A percentile compares a stretch with the other conserved stretches of the same genome.
Conservation (phyloP, 805 yeast genomes). For the Saccharomycopsis sp. region DNA sequence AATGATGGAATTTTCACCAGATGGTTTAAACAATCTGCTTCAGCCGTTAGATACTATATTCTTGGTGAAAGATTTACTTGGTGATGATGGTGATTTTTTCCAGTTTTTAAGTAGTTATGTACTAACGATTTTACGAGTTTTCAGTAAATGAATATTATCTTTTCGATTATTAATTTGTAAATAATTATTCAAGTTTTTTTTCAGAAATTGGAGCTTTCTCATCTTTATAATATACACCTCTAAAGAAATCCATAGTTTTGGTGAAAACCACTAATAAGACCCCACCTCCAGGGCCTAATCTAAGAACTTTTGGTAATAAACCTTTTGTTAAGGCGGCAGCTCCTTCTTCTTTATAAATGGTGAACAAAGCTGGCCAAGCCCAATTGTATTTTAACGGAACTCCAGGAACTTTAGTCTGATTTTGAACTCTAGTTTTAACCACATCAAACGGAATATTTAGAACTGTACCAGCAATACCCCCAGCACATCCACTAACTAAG, state of each 20-base stretch:
- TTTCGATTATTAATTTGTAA: no score
- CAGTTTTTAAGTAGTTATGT: no score
- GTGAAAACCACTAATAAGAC: slow-evolving; percentile 95
- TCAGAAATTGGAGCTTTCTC: slow-evolving; percentile 1
- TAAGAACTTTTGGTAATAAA: slow-evolving; percentile 89
- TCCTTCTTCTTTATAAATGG: slow-evolving; percentile 86
- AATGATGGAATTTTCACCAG: no score
- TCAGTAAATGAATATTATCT: no score
- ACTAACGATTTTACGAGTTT: no score
- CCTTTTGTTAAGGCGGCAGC: slow-evolving; percentile 88
- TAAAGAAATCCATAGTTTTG: slow-evolving; percentile 87
- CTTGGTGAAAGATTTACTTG: no score
- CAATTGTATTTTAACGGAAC: slow-evolving; percentile 83
- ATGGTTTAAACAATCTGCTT: no score
- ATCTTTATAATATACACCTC: slow-evolving; percentile 28
- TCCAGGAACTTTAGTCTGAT: slow-evolving; percentile 53
- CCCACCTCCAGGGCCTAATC: slow-evolving; percentile 99
- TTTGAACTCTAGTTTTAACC: slow-evolving; percentile 92
- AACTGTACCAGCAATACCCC: slow-evolving; percentile 95
- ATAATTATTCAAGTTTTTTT: no score
- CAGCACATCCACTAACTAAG: slow-evolving; percentile 84
- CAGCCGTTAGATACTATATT: no score
- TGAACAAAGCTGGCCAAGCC: slow-evolving; percentile 71
- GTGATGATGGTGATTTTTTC: no score
- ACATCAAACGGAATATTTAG: slow-evolving; percentile 96